phyloP scores from a whole-genome alignment of 2,329 filamentous ascomycete species.

The Ophiosphaerella korrae region DNA sequence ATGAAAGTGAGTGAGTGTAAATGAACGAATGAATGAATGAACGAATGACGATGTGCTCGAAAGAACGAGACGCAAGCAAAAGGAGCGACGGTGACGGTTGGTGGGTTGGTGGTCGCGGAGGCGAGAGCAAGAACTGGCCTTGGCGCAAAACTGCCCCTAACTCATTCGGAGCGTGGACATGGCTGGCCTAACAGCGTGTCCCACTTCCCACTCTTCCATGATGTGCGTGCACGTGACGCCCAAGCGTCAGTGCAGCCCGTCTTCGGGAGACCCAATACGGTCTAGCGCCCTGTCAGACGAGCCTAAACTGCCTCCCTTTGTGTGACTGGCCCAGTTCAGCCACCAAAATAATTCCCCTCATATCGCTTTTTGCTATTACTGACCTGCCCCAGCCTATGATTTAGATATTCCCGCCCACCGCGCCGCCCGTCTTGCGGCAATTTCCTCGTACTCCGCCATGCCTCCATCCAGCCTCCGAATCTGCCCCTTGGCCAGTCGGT shows the following conservation, averaged over 20 bases:
- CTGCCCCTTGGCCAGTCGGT: constrained; percentile 42
- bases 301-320: too few relatives aligned
- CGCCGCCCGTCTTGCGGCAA: constrained; percentile 39
- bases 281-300: constrained; percentile 19
- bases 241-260: constrained; percentile 18
- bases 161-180: constrained; percentile 11
- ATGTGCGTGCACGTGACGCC: constrained; percentile 24
- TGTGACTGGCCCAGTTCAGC: too few relatives aligned
- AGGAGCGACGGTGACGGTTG: background rate
- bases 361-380: too few relatives aligned
- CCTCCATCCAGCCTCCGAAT: constrained; percentile 44
- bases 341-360: too few relatives aligned
- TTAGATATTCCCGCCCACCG: constrained; percentile 1
- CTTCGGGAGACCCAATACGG: constrained; percentile 17
- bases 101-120: background rate
- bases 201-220: background rate
- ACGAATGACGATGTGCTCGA: too few relatives aligned
- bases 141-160: constrained; percentile 33
- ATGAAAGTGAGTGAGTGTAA: background rate
- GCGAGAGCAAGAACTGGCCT: background rate
- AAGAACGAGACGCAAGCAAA: constrained; percentile 22
- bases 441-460: constrained; percentile 47
- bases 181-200: constrained; percentile 3
- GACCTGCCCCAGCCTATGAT: background rate
- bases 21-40: too few relatives aligned